phyloP scores from a whole-genome alignment of 2,329 filamentous ascomycete genomes.

The Phialophora tarda region DNA sequence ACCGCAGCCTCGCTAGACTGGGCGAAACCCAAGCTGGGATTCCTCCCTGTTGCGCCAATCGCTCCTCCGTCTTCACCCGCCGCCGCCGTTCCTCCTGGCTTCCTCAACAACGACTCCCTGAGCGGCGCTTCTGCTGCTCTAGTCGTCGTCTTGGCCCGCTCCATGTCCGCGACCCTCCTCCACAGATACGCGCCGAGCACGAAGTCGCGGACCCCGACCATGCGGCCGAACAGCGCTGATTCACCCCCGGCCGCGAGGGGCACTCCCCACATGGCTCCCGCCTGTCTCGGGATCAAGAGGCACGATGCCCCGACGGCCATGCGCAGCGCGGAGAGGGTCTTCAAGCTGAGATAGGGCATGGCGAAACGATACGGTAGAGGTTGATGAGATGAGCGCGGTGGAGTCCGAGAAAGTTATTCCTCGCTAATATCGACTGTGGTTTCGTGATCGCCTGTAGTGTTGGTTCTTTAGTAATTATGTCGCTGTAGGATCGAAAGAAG shows the following conservation, averaged over 20 bases:
- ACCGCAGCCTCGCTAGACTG: not conserved
- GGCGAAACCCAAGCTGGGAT: not conserved
- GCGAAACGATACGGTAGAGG: not conserved
- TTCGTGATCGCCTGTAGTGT: too few species aligned
- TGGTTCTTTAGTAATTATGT: too few species aligned
- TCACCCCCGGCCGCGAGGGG: slow-evolving; percentile 13
- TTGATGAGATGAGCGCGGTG: not conserved
- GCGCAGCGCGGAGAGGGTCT: slow-evolving; percentile 20
- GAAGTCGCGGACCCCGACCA: slow-evolving; percentile 20
- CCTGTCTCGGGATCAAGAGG: slow-evolving; percentile 19
- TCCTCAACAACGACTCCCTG: slow-evolving; percentile 1
- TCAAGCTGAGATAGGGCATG: slow-evolving; percentile 10
- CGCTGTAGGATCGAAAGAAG: not conserved
- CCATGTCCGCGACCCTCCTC: slow-evolving; percentile 10
- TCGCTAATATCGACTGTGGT: not conserved
- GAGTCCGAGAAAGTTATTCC: not conserved
- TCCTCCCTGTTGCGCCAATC: not conserved
- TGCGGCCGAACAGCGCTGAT: slow-evolving; percentile 15
- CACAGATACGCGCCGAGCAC: slow-evolving; percentile 25
- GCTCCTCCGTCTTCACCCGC: not conserved
- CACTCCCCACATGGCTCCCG: slow-evolving; percentile 16
- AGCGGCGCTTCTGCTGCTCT: not conserved
- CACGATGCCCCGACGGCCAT: slow-evolving; percentile 17
- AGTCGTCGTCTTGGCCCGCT: not conserved
- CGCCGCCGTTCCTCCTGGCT: not conserved